Percentiles rank a stretch among this genome's conserved stretches.
Conservation (phyloP, 78 protist species). For the Dictyostelium purpureum region DNA sequence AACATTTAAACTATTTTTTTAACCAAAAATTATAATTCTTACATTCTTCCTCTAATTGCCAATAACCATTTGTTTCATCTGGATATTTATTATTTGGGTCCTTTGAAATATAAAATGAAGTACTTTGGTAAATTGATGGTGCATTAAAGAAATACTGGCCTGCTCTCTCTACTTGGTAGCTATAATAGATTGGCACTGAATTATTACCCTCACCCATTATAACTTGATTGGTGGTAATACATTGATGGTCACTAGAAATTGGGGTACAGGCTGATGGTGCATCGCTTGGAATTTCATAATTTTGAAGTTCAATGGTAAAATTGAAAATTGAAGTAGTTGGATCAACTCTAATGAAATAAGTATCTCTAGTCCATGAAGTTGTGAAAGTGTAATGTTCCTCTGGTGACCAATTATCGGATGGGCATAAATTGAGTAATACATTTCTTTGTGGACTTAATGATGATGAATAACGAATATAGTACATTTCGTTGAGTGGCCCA, state of each 20-base stretch:
- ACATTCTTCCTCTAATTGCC: not conserved
- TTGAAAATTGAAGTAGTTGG: not conserved
- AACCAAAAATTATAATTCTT: too few species aligned
- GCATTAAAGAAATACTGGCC: not conserved
- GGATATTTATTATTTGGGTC: not conserved
- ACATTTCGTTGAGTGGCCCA: not conserved
- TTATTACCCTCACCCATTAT: not conserved
- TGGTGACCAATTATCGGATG: conserved; percentile 40
- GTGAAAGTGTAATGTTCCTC: not conserved
- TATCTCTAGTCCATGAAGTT: conserved; percentile 12
- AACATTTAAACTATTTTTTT: not conserved
- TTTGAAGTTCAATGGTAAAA: not conserved
- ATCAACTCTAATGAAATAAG: conserved; percentile 27
- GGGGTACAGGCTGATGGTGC: not conserved
- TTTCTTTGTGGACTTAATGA: not conserved
- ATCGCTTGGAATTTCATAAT: not conserved
- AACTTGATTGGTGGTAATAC: not conserved
- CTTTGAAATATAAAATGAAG: conserved; percentile 17
- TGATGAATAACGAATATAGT: not conserved
- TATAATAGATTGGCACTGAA: not conserved
- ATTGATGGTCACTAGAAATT: not conserved
- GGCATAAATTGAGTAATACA: conserved; percentile 29
- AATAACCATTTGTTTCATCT: not conserved
- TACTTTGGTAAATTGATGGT: conserved; percentile 25
- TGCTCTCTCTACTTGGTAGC: not conserved